Percentiles rank a stretch among this genome's conserved stretches.
Evolutionary conservation across 1,284 basidiomycete genomes (phyloP).

Genomic region (Ganoderma lingzhi): DNA sequence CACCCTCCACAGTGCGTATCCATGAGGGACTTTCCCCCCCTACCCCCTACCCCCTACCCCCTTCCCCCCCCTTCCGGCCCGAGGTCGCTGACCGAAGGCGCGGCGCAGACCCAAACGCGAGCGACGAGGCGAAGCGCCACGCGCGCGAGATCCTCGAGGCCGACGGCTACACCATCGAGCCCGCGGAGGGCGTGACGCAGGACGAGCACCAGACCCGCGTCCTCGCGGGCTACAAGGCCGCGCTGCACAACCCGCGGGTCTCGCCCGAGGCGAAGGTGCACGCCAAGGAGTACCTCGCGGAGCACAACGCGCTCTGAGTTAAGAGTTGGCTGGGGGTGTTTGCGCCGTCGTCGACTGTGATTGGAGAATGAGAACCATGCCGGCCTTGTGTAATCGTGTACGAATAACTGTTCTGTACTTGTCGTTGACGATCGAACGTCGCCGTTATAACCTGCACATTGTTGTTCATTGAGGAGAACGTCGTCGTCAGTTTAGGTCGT

Average conservation of each 20-base stretch:
- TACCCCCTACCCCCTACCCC: neutral
- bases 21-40: no score
- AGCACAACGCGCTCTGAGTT: conserved; percentile 37
- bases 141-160: conserved; percentile 47
- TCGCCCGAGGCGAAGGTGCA: conserved; percentile 52
- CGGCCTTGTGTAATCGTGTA: no score
- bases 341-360: no score
- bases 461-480: no score
- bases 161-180: conserved; percentile 40
- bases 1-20: conserved; percentile 52
- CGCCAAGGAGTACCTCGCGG: conserved; percentile 51
- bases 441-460: no score
- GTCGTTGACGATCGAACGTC: no score
- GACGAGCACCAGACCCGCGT: conserved; percentile 51
- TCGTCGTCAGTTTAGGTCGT: no score
- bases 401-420: no score
- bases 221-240: conserved; percentile 58
- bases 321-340: no score
- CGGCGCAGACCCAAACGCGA: conserved; percentile 43
- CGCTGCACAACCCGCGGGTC: conserved; percentile 52
- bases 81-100: neutral
- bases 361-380: no score
- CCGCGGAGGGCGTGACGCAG: conserved; percentile 40
- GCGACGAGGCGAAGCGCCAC: conserved; percentile 53
- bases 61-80: neutral